Base-by-base conservation (phyloP, 208 protist genomes). In the Crithidia brevicula region DNA sequence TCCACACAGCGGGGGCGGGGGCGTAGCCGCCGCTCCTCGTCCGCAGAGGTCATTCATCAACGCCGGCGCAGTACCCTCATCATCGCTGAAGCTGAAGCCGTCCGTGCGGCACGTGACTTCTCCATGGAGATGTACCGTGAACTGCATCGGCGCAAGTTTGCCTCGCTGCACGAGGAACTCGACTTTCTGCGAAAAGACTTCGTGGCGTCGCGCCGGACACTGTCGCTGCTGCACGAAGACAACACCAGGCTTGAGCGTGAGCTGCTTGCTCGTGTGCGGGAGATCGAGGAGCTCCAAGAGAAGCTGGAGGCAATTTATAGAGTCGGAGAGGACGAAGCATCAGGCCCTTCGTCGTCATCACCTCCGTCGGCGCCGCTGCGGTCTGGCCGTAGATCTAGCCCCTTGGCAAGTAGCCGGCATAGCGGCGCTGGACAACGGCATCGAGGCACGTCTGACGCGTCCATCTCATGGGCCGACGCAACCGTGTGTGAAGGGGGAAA, bases 141-240 rank as follows among this genome's bases (percentile, higher is more conserved):
- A 18, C 53, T 90, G 45, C 79, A 93, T 33, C 62, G 82, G 27
- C 80, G 79, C 31, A 62, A 77, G 27, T 95, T 95, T 68, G 64
- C 56, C 33, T 80, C 72, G 9, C n/a, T 66, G 18, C 66, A 82
- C 50, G 90, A 95, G 58, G 90, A 95, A 53, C 74, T 93, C 0
- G 67, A 79, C 23, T 86, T 89, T 59, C 52, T 95, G 23, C 86
- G 85, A n/a, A 62, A 67, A 18, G 77, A 85, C 63, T 83, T 85
- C 64, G 71, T 88, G 7, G 49, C 81, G 18, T 81, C 77, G 18
- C 84, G 85, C 6, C 77, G 83, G 31, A 91, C 80, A 27, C 62
- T 91, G 18, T 60, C 63, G 47, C 64, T 89, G 52, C 47, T 85
- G 49, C 67, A 82, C 38, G 78, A 85, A 13, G 86, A 95, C 46